Evolutionary conservation across 1,284 basidiomycete species (phyloP).

Genomic region (Cerioporus squamosus): DNA sequence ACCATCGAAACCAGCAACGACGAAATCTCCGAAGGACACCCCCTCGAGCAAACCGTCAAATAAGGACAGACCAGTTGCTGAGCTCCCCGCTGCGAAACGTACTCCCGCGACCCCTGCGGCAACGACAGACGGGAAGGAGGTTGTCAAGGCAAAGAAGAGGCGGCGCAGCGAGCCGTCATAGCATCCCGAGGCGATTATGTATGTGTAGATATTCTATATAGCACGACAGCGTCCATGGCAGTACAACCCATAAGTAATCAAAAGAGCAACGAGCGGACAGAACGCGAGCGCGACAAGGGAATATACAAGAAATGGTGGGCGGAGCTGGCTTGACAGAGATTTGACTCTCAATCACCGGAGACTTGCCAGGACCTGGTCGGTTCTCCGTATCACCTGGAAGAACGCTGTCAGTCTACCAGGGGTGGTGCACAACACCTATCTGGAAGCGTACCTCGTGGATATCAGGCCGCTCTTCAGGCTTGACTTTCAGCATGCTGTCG

Average conservation of each 20-base stretch:
- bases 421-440: too few species aligned
- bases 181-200: neutral
- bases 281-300: neutral
- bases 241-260: conserved; percentile 17
- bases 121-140: neutral
- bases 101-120: neutral
- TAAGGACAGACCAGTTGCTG: neutral
- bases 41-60: too few species aligned
- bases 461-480: conserved; percentile 81
- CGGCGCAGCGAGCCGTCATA: conserved; percentile 9
- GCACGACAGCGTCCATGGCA: conserved; percentile 19
- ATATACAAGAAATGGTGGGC: neutral
- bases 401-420: neutral
- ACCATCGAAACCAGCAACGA: neutral
- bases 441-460: conserved; percentile 72
- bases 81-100: neutral
- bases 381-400: conserved; percentile 70
- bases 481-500: conserved; percentile 81
- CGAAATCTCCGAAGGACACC: neutral
- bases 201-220: conserved; percentile 18
- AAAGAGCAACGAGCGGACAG: conserved; percentile 16
- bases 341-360: conserved; percentile 44
- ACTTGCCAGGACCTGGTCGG: conserved; percentile 65
- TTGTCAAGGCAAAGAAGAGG: conserved; percentile 15
- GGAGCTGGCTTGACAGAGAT: neutral